Evolutionary conservation across 2,329 filamentous ascomycete species (phyloP), one percentile per base, ranked within the genome.

Genomic region (Cladophialophora immunda): DNA sequence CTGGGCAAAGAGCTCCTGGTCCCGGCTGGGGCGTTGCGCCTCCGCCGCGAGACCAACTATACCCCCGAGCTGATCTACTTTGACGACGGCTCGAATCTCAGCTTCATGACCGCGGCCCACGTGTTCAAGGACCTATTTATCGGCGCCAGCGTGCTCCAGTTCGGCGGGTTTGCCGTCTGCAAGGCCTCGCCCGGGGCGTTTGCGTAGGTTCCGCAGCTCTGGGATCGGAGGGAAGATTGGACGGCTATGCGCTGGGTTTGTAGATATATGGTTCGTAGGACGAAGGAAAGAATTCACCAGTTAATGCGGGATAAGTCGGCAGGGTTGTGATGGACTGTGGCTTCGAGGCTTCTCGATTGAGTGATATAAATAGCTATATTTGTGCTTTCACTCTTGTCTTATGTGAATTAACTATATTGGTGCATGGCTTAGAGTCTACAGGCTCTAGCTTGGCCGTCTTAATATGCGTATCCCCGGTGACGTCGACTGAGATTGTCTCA

Each of bases 1-100:
- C 58, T 70, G 6, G 68, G 68, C 5, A 70, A 68, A 30, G 65
- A 68, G 1, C 60, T 70, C 52, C 55, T 70, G 45, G 68, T 70
- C 17, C 68, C 68, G 4, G 62, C 63, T 15, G 68, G 63, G 5
- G 62, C 68, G 17, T 52, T 70, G 29, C 62, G 66, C 19, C 54
- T 70, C n/a, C 47, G 60, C n/a, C 47, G 47, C 19, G 57, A 57
- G 15, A 68, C 56, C 9, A 34, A 62, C 25, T 70, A 70, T 55
- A 45, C 59, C 1, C 68, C 66, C 2, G 63, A 66, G 45, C 47
- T 70, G 36, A 53, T 67, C 4, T 70, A 70, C 53, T 68, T 58
- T 41, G 66, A 70, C 47, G 56, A 70, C 50, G 68, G 68, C 8
- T 68, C 68, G 1, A 29, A 50, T 3, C 53, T 70, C 22, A 70